Percentiles rank a stretch among this genome's conserved stretches.
phyloP scores from a whole-genome alignment of 352 stramenopile genomes.

The Phytophthora litchii region DNA sequence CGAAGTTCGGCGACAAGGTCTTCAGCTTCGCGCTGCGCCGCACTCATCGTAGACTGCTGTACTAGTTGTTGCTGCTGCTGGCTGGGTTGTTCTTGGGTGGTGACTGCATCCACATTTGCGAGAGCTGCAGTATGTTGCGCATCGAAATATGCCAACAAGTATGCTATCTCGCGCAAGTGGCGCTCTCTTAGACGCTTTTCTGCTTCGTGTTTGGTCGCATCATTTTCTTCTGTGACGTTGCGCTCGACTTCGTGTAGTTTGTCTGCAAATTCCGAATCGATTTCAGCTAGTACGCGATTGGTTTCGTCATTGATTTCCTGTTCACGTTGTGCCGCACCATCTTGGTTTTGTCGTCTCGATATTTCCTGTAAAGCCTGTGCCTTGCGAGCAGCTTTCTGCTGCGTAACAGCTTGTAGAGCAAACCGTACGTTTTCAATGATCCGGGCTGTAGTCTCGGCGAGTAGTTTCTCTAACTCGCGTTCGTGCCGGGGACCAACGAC shows the following conservation, averaged over 20 bases:
- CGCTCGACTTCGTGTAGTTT: conserved; percentile 46
- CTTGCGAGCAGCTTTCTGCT: conserved; percentile 60
- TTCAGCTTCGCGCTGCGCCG: conserved; percentile 22
- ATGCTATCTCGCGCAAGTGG: conserved; percentile 54
- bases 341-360: background rate
- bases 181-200: conserved; percentile 43
- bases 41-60: conserved; percentile 10
- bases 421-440: conserved; percentile 29
- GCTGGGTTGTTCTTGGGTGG: background rate
- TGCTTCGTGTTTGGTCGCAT: conserved; percentile 30
- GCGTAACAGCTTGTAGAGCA: conserved; percentile 43
- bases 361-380: conserved; percentile 33
- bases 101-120: background rate
- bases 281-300: conserved; percentile 27
- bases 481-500: conserved; percentile 64
- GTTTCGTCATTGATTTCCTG: conserved; percentile 13
- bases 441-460: conserved; percentile 42
- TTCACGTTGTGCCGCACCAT: background rate
- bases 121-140: conserved; percentile 29
- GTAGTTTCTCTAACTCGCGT: conserved; percentile 39
- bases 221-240: conserved; percentile 29
- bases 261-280: conserved; percentile 53
- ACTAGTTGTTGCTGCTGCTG: conserved; percentile 20
- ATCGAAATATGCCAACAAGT: conserved; percentile 52
- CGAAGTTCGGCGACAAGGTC: conserved; percentile 56